A percentile compares a stretch with the other conserved stretches of the same genome.
Evolutionary conservation across 164 flowering plant species (phyloP).

Genomic region (Piper betle): DNA sequence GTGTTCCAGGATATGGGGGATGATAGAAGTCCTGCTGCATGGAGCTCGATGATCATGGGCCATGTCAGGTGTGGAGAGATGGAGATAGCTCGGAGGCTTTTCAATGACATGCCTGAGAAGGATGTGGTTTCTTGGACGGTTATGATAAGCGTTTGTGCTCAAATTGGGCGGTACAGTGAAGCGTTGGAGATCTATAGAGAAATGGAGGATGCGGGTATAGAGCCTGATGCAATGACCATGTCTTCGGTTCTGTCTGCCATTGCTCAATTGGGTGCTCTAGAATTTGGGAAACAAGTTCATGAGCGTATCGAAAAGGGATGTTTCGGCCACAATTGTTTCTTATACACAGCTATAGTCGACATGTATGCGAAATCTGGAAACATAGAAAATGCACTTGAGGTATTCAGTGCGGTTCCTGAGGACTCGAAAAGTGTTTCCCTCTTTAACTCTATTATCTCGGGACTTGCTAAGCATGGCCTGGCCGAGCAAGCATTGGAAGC

Average conservation of each 20-base stretch:
- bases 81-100: conserved; percentile 10
- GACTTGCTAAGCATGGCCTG: conserved; percentile 26
- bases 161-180: conserved; percentile 14
- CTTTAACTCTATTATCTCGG: conserved; percentile 21
- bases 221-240: conserved; percentile 25
- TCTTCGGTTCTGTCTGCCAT: conserved; percentile 22
- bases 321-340: conserved; percentile 8
- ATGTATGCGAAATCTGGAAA: conserved; percentile 25
- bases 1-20: conserved; percentile 13
- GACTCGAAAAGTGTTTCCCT: no score
- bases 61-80: conserved; percentile 20
- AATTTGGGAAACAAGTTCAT: conserved; percentile 18
- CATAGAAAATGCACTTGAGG: conserved; percentile 16
- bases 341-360: conserved; percentile 16
- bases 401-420: conserved; percentile 11
- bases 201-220: conserved; percentile 17
- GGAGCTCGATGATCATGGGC: conserved; percentile 26
- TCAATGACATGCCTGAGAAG: conserved; percentile 15
- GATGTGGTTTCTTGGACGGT: conserved; percentile 30
- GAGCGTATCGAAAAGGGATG: conserved; percentile 8
- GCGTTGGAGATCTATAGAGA: conserved; percentile 19
- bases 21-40: conserved; percentile 9
- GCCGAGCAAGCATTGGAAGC: conserved; percentile 12
- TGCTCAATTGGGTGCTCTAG: conserved; percentile 19
- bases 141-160: conserved; percentile 24